Evolutionary conservation across 495 filamentous ascomycete species (phyloP), one percentile per base, ranked within the genome.

Genomic region (Penicillium manginii): DNA sequence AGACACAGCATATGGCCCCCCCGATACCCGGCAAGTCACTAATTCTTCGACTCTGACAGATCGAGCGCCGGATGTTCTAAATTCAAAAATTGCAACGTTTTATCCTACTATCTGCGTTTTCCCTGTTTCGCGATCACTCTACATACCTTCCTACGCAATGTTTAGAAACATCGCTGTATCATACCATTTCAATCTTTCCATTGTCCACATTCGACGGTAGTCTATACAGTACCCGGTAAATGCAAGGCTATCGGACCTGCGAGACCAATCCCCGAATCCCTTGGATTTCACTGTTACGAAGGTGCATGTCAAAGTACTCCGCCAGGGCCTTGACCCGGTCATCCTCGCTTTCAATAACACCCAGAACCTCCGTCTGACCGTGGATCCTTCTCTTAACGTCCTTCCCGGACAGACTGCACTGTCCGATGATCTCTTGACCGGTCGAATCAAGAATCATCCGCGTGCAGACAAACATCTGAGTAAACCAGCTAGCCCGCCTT

Each of bases 371-470:
- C 15, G 83, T 80, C 64, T 73, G 71, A 17, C 86, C 84, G 4
- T 72, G 69, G 39, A 86, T 58, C 51, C 84, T 81, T 66, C 62
- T 74, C 72, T 86, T 90, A 15, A 88, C 72, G 51, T 79, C 72
- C 31, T 76, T 77, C 8, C 80, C 77, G 10, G 77, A 66, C 65
- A 92, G 63, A 63, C 84, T 83, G 52, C 84, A 73, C 60, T 83
- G 81, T 0, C 88, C 87, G 1, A 79, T 67, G 42, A 88, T 73
- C 60, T 77, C 73, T 8, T 56, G 58, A 8, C 54, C 63, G n/a
- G 32, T 52, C 52, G 63, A 64, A 17, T 74, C 63, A 48, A 81
- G 56, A 35, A 88, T 63, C 65, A 88, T 83, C 61, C 74, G 80
- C 23, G 79, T 73, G 40, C 76, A 81, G 22, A 90, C 67, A 26